Evolutionary conservation across 2,329 filamentous ascomycete genomes (phyloP).

Genomic region (Cadophora luteo-olivacea): DNA sequence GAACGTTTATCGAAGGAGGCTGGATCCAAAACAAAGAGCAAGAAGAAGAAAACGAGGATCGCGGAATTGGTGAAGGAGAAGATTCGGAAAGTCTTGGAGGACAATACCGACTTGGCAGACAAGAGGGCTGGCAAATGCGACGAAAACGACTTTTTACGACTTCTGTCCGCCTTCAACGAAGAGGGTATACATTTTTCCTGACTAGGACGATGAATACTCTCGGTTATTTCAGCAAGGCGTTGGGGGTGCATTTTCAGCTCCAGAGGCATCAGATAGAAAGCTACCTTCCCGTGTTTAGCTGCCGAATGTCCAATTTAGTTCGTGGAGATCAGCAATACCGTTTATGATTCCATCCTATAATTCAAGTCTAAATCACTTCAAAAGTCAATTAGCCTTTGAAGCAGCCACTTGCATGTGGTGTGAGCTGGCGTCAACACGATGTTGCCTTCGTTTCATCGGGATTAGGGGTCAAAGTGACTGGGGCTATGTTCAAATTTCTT

Average conservation of each 20-base stretch:
- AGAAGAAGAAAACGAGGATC: conserved; percentile 81
- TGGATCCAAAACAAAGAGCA: conserved; percentile 65
- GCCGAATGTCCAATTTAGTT: not conserved
- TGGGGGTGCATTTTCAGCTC: conserved; percentile 21
- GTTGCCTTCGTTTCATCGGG: too few species aligned
- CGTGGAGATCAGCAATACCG: too few species aligned
- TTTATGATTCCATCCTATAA: too few species aligned
- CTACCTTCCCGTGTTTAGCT: not conserved
- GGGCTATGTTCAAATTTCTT: too few species aligned
- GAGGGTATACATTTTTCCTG: conserved; percentile 85
- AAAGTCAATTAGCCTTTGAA: too few species aligned
- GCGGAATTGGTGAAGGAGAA: conserved; percentile 85
- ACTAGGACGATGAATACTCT: conserved; percentile 19
- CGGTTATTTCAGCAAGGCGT: conserved; percentile 39
- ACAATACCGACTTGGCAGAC: conserved; percentile 79
- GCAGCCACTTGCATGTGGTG: too few species aligned
- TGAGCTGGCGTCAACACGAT: too few species aligned
- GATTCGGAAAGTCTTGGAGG: conserved; percentile 82
- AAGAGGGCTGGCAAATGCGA: conserved; percentile 86
- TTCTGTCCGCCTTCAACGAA: conserved; percentile 84
- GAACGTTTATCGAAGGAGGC: conserved; percentile 46
- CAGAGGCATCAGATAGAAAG: not conserved
- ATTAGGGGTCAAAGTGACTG: too few species aligned
- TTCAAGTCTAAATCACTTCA: too few species aligned
- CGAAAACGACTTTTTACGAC: conserved; percentile 86